A percentile compares a stretch with the other conserved stretches of the same genome.
Conservation (phyloP, 2,329 filamentous ascomycete genomes). For the Aspergillus thermomutatus region DNA sequence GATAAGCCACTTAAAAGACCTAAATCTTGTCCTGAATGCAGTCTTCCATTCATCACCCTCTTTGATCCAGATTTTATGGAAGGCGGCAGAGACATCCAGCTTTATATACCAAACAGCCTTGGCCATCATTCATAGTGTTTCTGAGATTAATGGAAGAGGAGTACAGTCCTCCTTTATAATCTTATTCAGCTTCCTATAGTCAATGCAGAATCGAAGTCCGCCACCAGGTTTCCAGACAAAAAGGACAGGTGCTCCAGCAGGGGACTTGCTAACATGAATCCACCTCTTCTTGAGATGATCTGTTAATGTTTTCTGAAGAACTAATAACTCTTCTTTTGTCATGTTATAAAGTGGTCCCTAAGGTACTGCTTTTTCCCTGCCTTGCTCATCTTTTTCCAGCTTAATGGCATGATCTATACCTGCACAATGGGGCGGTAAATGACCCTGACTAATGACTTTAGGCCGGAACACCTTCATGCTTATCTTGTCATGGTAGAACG, state of each 20-base stretch:
- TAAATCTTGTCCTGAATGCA: constrained; percentile 10
- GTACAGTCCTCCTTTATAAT: neutral
- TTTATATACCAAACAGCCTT: neutral
- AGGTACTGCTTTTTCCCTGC: constrained; percentile 6
- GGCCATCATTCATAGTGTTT: neutral
- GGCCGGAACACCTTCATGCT: too few relatives aligned
- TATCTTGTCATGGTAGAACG: too few relatives aligned
- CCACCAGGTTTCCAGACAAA: too few relatives aligned
- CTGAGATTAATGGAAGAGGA: neutral
- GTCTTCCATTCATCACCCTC: constrained; percentile 10
- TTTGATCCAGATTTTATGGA: neutral
- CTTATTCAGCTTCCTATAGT: neutral
- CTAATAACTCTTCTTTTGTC: constrained; percentile 10
- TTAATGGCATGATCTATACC: too few relatives aligned
- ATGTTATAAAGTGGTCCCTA: constrained; percentile 15
- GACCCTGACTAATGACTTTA: too few relatives aligned
- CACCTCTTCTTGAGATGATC: constrained; percentile 17
- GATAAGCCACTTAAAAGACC: constrained; percentile 22
- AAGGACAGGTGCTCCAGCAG: constrained; percentile 7
- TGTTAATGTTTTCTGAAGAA: constrained; percentile 14
- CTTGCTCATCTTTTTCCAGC: neutral
- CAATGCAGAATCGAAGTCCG: too few relatives aligned
- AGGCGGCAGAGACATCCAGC: neutral
- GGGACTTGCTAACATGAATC: constrained; percentile 15
- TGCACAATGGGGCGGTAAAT: too few relatives aligned